Percentiles rank a stretch among this genome's conserved stretches.
These are phyloP conservation scores for Boletus coccyginus DNA, from an alignment of 768 basidiomycete genomes.

Conservation along the genomic window DNA sequence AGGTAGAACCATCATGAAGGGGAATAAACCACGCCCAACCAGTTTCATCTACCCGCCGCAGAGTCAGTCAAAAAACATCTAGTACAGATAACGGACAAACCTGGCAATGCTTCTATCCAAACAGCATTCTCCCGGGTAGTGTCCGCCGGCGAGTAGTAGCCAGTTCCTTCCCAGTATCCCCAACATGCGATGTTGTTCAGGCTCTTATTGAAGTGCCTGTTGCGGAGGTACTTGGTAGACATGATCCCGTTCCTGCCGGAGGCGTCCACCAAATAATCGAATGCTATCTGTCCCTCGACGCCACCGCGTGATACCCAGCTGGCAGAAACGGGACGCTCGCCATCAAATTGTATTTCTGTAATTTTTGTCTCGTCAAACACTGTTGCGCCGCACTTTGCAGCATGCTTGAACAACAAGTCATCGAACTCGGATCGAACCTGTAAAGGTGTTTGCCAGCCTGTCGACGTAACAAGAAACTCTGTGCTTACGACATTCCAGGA, in stretches of 20 bases:
- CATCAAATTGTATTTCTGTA: constrained; percentile 1
- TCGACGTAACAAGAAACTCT: too few species aligned
- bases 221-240: constrained; percentile 31
- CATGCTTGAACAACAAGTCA: not conserved
- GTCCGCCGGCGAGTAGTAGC: constrained; percentile 26
- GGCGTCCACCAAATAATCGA: constrained; percentile 11
- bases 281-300: not conserved
- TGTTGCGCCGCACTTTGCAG: not conserved
- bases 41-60: constrained; percentile 38
- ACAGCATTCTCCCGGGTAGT: constrained; percentile 34
- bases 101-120: constrained; percentile 36
- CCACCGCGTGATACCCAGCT: too few species aligned
- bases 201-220: constrained; percentile 34
- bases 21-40: constrained; percentile 62
- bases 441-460: too few species aligned
- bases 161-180: constrained; percentile 36
- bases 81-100: not conserved
- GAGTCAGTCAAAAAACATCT: too few species aligned
- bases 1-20: constrained; percentile 46
- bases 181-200: constrained; percentile 36
- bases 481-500: constrained; percentile 6
- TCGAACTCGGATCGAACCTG: constrained; percentile 9
- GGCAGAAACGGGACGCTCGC: too few species aligned
- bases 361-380: constrained; percentile 7
- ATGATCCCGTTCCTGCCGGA: constrained; percentile 13